These are phyloP conservation scores for Posidonia oceanica DNA, from an alignment of 116 monocot genomes.

Conservation along the genomic window DNA sequence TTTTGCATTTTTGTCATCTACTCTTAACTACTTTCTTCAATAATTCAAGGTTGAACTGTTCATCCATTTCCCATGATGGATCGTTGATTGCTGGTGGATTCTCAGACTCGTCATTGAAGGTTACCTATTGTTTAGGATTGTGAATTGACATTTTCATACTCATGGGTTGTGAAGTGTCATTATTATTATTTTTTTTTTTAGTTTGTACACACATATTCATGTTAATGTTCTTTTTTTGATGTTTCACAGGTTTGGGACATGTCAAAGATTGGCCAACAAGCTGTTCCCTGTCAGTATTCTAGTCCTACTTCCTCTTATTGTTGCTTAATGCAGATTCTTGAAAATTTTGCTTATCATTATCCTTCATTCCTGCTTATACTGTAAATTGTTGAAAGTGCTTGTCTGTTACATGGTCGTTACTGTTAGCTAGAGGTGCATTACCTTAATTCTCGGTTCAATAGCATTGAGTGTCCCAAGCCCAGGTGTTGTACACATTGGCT, in stretches of 20 bases:
- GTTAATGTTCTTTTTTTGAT: background rate
- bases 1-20: background rate
- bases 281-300: constrained; percentile 40
- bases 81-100: constrained; percentile 93
- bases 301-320: background rate
- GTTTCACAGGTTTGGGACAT: constrained; percentile 84
- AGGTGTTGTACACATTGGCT: too few species aligned
- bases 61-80: constrained; percentile 85
- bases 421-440: too few species aligned
- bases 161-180: background rate
- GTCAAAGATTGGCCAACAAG: constrained; percentile 70
- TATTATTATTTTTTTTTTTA: background rate
- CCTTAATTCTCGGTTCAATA: too few species aligned
- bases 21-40: background rate
- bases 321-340: too few species aligned
- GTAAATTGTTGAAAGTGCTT: too few species aligned
- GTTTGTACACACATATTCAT: background rate
- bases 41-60: constrained; percentile 68
- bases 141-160: background rate
- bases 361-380: too few species aligned
- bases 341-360: too few species aligned
- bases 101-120: constrained; percentile 97
- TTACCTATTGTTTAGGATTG: background rate
- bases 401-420: too few species aligned
- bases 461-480: too few species aligned